Evolutionary conservation across 257 asterid genomes (phyloP).

Genomic region (Salvia splendens): DNA sequence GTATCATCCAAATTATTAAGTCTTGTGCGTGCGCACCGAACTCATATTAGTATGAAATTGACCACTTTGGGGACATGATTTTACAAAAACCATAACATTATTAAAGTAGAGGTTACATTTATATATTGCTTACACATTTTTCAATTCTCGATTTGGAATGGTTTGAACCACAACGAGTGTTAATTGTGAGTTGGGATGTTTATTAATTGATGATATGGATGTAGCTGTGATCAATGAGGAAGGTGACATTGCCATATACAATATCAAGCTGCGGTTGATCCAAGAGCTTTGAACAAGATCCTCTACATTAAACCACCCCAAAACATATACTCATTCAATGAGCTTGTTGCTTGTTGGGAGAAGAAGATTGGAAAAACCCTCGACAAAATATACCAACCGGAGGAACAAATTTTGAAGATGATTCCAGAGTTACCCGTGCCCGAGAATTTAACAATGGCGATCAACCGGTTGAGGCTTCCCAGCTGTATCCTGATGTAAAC

Average conservation of each 20-base stretch:
- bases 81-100: too few species aligned
- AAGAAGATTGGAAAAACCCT: conserved; percentile 68
- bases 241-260: conserved; percentile 54
- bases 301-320: conserved; percentile 62
- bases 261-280: conserved; percentile 73
- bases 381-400: conserved; percentile 50
- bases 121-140: too few species aligned
- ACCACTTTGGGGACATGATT: too few species aligned
- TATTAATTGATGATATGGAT: too few species aligned
- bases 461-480: conserved; percentile 61
- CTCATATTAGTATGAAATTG: too few species aligned
- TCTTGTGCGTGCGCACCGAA: too few species aligned
- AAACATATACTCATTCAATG: conserved; percentile 56
- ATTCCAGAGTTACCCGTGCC: conserved; percentile 48
- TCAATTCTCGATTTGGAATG: too few species aligned
- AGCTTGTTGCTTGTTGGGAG: conserved; percentile 73
- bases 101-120: too few species aligned
- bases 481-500: conserved; percentile 70
- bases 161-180: too few species aligned
- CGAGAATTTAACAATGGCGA: conserved; percentile 37
- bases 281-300: conserved; percentile 62
- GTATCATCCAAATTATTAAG: too few species aligned
- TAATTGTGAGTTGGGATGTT: too few species aligned
- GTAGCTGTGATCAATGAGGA: conserved; percentile 70
- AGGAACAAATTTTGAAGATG: conserved; percentile 57